A percentile compares a stretch with the other conserved stretches of the same genome.
These are phyloP conservation scores for Puccinellia tenuiflora DNA, from an alignment of 176 grass and related monocot species.

Conservation along the genomic window DNA sequence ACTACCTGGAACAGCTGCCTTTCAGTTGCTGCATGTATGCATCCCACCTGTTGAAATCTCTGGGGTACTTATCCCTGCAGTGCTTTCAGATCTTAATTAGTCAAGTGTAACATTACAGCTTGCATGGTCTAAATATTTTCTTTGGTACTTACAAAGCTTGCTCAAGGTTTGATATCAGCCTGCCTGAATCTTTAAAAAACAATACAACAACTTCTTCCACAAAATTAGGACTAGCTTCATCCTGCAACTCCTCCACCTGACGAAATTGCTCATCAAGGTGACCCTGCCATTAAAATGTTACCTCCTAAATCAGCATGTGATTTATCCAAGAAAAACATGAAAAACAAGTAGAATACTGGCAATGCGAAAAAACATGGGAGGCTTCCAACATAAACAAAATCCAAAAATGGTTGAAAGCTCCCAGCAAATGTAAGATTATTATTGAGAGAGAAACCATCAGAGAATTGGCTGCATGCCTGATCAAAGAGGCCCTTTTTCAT, in stretches of 20 bases:
- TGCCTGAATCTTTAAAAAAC: conserved; percentile 85
- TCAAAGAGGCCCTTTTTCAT: conserved; percentile 91
- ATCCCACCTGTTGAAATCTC: conserved; percentile 87
- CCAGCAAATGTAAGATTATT: conserved; percentile 12
- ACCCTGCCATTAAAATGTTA: conserved; percentile 50
- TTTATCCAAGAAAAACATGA: conserved; percentile 16
- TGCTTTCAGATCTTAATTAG: conserved; percentile 2
- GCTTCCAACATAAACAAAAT: conserved; percentile 2
- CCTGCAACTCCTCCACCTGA: conserved; percentile 94
- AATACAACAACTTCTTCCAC: conserved; percentile 82
- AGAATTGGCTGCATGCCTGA: conserved; percentile 59
- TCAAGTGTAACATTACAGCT: conserved; percentile 3
- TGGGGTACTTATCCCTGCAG: conserved; percentile 72
- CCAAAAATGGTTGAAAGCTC: not conserved
- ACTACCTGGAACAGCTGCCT: conserved; percentile 87
- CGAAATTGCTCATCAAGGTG: conserved; percentile 93
- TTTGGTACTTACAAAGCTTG: conserved; percentile 71
- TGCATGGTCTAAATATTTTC: not conserved
- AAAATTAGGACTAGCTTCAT: conserved; percentile 95
- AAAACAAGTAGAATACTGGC: not conserved
- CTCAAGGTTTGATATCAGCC: conserved; percentile 79
- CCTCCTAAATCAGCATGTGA: conserved; percentile 21
- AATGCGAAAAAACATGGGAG: conserved; percentile 6
- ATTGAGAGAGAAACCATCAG: conserved; percentile 8
- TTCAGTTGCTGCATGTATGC: conserved; percentile 82